These are phyloP conservation scores for Apophysomyces variabilis DNA, from an alignment of 371 early-diverging fungal genomes.

Conservation along the genomic window DNA sequence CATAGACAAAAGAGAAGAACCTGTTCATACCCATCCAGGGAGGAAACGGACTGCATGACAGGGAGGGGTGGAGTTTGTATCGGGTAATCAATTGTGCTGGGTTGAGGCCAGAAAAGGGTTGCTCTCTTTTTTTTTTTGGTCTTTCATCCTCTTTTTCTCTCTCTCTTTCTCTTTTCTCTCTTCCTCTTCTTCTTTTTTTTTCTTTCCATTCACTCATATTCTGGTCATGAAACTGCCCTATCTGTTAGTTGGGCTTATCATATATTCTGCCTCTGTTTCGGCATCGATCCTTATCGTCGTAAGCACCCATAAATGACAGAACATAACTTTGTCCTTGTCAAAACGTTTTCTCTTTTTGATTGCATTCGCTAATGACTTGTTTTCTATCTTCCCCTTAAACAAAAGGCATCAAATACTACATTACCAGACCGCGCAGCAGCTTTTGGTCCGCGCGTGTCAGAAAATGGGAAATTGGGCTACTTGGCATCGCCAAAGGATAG, in stretches of 20 bases:
- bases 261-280: constrained; percentile 5
- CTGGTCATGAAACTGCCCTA: constrained; percentile 18
- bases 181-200: constrained; percentile 18
- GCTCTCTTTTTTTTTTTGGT: constrained; percentile 7
- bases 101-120: background rate
- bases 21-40: background rate
- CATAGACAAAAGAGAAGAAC: background rate
- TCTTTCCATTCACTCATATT: constrained; percentile 8
- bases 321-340: constrained; percentile 21
- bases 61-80: constrained; percentile 25
- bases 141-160: background rate
- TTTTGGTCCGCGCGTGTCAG: constrained; percentile 67
- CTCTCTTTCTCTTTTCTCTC: constrained; percentile 16
- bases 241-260: background rate
- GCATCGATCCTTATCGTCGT: constrained; percentile 35
- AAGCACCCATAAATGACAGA: constrained; percentile 1
- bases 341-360: background rate
- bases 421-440: constrained; percentile 63
- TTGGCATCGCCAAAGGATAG: constrained; percentile 47
- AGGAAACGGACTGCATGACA: constrained; percentile 18
- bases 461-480: constrained; percentile 58
- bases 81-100: constrained; percentile 6
- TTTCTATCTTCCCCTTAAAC: constrained; percentile 20
- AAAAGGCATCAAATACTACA: constrained; percentile 58
- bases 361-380: constrained; percentile 26